A percentile compares a stretch with the other conserved stretches of the same genome.
Evolutionary conservation across 208 protist species (phyloP).

Genomic region (Baffinella frigidus): DNA sequence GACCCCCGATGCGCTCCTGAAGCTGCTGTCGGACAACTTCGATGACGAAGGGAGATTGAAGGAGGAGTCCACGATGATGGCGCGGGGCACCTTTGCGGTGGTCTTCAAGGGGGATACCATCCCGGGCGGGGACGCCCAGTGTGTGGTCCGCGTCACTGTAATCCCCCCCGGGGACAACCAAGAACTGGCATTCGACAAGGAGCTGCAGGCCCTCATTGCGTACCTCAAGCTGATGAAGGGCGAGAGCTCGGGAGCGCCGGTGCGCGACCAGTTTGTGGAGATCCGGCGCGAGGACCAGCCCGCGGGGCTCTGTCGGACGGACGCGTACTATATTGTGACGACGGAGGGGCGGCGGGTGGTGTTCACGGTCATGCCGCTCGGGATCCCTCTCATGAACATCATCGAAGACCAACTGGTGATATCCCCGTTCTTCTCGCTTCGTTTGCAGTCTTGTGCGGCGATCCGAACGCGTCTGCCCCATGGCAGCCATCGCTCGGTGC

Average conservation of each 20-base stretch:
- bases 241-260: background rate
- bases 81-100: background rate
- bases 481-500: too few species aligned
- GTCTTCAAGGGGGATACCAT: background rate
- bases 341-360: background rate
- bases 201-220: slow-evolving; percentile 24
- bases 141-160: background rate
- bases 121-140: background rate
- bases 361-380: slow-evolving; percentile 23
- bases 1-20: background rate
- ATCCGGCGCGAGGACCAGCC: background rate
- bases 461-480: too few species aligned
- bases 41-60: background rate
- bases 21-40: background rate
- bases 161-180: background rate
- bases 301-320: background rate
- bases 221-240: slow-evolving; percentile 6
- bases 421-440: too few species aligned
- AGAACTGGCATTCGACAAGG: slow-evolving; percentile 5
- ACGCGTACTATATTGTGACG: background rate
- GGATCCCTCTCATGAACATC: slow-evolving; percentile 3
- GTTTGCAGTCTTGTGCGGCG: too few species aligned
- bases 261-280: background rate
- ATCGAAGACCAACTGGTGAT: slow-evolving; percentile 51
- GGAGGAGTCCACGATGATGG: background rate